phyloP scores from a whole-genome alignment of 2,329 filamentous ascomycete genomes.

The Arthrinium phaeospermum region DNA sequence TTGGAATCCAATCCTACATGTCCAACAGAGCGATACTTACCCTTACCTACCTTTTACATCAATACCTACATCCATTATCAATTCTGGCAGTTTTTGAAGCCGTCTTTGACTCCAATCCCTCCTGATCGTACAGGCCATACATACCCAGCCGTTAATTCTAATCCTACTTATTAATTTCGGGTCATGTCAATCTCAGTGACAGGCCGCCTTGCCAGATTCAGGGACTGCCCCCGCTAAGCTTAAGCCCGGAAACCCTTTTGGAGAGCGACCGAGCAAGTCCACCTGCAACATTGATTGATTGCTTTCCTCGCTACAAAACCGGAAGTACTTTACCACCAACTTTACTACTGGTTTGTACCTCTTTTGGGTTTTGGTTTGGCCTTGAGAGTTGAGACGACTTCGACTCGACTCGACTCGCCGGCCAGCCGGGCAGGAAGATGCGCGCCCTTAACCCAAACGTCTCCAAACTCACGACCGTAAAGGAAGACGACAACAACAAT shows the following conservation, averaged over 20 bases:
- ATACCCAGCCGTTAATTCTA: not conserved
- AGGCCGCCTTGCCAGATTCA: slow-evolving; percentile 12
- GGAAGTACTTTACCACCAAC: slow-evolving; percentile 5
- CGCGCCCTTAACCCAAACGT: slow-evolving; percentile 20
- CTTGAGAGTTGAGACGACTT: slow-evolving; percentile 17
- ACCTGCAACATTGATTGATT: not conserved
- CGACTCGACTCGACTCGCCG: slow-evolving; percentile 14
- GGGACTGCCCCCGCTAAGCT: slow-evolving; percentile 11
- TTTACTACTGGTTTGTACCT: slow-evolving; percentile 14
- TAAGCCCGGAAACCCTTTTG: not conserved
- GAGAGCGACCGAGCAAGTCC: slow-evolving; percentile 1
- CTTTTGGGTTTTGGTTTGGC: slow-evolving; percentile 9
- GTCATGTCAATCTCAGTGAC: slow-evolving; percentile 1
- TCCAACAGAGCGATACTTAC: not conserved
- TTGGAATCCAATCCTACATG: not conserved
- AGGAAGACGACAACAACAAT: slow-evolving; percentile 14
- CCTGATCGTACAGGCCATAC: not conserved
- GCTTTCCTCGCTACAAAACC: not conserved
- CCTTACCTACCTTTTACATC: too few relatives aligned
- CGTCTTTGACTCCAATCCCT: not conserved
- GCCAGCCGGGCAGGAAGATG: slow-evolving; percentile 16
- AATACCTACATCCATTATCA: not conserved
- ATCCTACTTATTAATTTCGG: not conserved
- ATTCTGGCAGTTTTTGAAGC: not conserved
- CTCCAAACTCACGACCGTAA: slow-evolving; percentile 19